phyloP scores from a whole-genome alignment of 306 rosid genomes.

The Cicer judaicum region DNA sequence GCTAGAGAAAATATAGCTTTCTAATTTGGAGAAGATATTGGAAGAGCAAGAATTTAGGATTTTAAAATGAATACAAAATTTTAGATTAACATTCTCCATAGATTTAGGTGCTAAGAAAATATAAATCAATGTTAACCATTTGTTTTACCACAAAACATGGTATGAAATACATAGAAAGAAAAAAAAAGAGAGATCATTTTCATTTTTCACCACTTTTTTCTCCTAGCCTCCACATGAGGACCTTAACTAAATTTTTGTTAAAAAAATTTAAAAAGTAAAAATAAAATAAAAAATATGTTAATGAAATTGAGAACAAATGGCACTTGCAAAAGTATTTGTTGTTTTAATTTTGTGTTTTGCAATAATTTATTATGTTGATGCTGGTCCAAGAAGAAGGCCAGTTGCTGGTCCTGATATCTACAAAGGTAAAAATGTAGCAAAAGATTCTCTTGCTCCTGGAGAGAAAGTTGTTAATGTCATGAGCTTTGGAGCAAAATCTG shows the following conservation, averaged over 20 bases:
- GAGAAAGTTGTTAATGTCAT: conserved; percentile 60
- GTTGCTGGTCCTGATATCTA: conserved; percentile 48
- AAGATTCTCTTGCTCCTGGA: conserved; percentile 47
- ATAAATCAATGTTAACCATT: conserved; percentile 41
- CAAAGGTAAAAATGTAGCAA: conserved; percentile 37
- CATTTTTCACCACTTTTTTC: conserved; percentile 6
- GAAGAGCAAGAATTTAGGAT: conserved; percentile 37
- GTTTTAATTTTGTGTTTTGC: conserved; percentile 42
- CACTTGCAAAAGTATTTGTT: conserved; percentile 29
- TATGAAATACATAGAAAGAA: conserved; percentile 23
- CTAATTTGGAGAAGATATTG: conserved; percentile 4
- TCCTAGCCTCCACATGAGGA: conserved; percentile 45
- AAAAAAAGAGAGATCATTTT: conserved; percentile 13
- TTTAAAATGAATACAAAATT: conserved; percentile 14
- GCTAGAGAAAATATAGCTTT: conserved; percentile 40
- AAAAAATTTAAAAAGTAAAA: background rate
- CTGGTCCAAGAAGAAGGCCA: conserved; percentile 22
- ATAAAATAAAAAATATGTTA: background rate
- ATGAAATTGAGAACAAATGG: conserved; percentile 49
- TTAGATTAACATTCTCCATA: conserved; percentile 19
- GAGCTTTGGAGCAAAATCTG: conserved; percentile 61
- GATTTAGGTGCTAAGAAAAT: conserved; percentile 37
- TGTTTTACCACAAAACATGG: conserved; percentile 31
- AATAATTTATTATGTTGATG: conserved; percentile 39
- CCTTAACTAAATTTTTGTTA: background rate